Percentiles rank a stretch among this genome's conserved stretches.
Conservation (phyloP, 352 stramenopile genomes). For the Plasmopara viticola region DNA sequence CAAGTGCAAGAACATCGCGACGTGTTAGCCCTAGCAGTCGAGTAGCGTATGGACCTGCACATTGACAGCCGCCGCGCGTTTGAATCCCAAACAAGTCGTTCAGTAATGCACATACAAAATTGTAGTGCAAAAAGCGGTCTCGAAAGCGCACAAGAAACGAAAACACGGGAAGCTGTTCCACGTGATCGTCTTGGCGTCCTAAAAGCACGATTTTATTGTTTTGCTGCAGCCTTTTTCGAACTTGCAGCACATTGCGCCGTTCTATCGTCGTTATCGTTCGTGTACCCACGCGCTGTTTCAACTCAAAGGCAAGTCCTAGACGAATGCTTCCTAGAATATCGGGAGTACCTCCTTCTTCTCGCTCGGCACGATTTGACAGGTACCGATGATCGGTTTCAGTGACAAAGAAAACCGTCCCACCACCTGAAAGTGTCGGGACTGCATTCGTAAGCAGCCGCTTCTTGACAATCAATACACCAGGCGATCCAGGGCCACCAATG, state of each 20-base stretch:
- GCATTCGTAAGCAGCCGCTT: constrained; percentile 76
- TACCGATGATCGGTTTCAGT: constrained; percentile 64
- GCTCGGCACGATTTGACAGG: constrained; percentile 68
- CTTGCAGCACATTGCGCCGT: constrained; percentile 28
- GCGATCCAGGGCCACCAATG: constrained; percentile 88
- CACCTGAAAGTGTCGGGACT: constrained; percentile 48
- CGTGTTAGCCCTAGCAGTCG: constrained; percentile 87
- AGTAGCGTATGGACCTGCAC: constrained; percentile 94
- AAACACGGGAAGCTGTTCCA: constrained; percentile 87
- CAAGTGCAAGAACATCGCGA: constrained; percentile 56
- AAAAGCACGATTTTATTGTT: constrained; percentile 84
- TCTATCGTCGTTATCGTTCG: constrained; percentile 56
- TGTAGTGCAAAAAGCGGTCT: constrained; percentile 94
- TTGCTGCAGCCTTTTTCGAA: constrained; percentile 34
- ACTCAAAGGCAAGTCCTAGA: constrained; percentile 88
- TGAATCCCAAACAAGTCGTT: constrained; percentile 98
- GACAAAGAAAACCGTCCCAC: constrained; percentile 55
- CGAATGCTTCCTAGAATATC: constrained; percentile 93
- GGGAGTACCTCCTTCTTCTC: constrained; percentile 96
- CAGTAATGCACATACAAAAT: constrained; percentile 96
- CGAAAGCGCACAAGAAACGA: constrained; percentile 91
- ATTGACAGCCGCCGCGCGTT: constrained; percentile 58
- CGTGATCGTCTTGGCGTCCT: constrained; percentile 38
- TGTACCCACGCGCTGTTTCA: constrained; percentile 79
- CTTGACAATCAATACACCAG: constrained; percentile 94